Base-by-base conservation (phyloP, 805 yeast species). In the Lipomyces sp. region DNA sequence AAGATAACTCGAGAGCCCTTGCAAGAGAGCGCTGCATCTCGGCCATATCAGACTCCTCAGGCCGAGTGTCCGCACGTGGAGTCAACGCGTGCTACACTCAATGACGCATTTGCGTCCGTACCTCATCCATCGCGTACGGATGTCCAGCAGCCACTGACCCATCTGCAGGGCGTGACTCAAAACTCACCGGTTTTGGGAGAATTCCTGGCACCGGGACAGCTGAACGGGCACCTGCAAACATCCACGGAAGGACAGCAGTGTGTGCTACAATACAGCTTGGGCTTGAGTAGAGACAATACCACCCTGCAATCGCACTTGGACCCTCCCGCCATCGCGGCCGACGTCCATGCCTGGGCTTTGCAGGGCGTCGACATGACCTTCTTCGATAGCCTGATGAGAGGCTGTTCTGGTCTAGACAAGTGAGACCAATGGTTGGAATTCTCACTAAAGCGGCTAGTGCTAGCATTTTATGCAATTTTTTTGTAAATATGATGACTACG, bases 321-420 rank as follows among this genome's bases (percentile, higher is more conserved):
- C 30, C 8, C 8, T 48, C 53, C 53, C 24, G 53, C 30, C 30
- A n/a, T 48, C 30, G 42, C 18, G 30, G 57, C n/a, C 57, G 39
- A 29, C 37, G 39, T 37, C n/a, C 39, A 54, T n/a, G 37, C 3
- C 37, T 54, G 57, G 57, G 57, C 57, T 13, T 34, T 54, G 42
- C 57, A 54, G 57, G 57, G 57, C 37, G 57, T 30, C 18, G 57
- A 54, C 39, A n/a, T 32, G 37, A 29, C 57, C 24, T 33, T 54
- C 34, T 54, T 54, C 15, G 42, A 54, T 15, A 54, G 24, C 24
- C 42, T 54, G 57, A 54, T 29, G 34, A 18, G 56, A 24, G 56
- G 56, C 56, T 48, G 42, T 37, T 37, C 42, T 37, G 42, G 42
- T 37, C 42, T 37, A 37, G 42, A 6, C 4, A 37, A 37, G 42